These are phyloP conservation scores for Fragaria iinumae DNA, from an alignment of 306 rosid genomes.

Conservation along the genomic window DNA sequence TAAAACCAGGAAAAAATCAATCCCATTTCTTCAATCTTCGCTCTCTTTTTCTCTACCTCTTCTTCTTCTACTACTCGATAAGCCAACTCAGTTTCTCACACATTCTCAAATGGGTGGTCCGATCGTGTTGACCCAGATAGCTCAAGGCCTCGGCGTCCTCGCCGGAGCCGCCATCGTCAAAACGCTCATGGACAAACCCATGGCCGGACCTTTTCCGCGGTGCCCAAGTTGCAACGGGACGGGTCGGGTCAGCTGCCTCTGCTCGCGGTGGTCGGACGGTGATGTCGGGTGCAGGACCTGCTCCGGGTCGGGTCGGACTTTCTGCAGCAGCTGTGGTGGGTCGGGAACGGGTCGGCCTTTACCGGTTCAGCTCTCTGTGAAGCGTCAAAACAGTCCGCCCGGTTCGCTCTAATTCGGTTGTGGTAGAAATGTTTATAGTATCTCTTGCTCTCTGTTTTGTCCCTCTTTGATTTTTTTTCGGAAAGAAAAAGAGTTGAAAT, in stretches of 20 bases:
- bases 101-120: slow-evolving; percentile 43
- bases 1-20: not conserved
- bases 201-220: slow-evolving; percentile 78
- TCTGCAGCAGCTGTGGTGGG: slow-evolving; percentile 82
- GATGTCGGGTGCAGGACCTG: slow-evolving; percentile 81
- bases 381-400: slow-evolving; percentile 46
- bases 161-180: slow-evolving; percentile 85
- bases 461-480: not conserved
- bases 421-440: not conserved
- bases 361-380: slow-evolving; percentile 56
- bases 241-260: slow-evolving; percentile 76
- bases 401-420: slow-evolving; percentile 10
- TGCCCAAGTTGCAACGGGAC: slow-evolving; percentile 84
- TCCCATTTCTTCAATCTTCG: not conserved
- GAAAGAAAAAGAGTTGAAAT: not conserved
- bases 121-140: slow-evolving; percentile 70
- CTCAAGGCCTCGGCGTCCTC: slow-evolving; percentile 77
- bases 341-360: slow-evolving; percentile 83
- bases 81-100: not conserved
- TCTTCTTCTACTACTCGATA: not conserved
- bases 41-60: not conserved
- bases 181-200: slow-evolving; percentile 77
- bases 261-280: slow-evolving; percentile 91
- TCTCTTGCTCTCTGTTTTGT: not conserved
- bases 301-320: slow-evolving; percentile 79